Evolutionary conservation across 2,329 filamentous ascomycete genomes (phyloP).

Genomic region (Cytospora chrysosperma): DNA sequence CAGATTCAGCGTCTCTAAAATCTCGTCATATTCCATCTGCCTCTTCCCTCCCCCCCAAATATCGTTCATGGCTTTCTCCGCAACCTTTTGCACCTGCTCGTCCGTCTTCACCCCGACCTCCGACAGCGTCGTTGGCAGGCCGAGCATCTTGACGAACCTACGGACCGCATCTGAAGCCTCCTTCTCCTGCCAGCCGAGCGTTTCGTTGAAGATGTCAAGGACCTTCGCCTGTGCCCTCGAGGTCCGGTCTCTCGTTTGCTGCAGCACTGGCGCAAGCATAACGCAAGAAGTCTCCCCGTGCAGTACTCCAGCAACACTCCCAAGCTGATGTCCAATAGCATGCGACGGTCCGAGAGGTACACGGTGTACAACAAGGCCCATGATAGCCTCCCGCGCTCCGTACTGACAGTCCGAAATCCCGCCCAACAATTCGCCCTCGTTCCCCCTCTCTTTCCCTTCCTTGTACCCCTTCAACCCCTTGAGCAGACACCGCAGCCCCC

Average conservation of each 20-base stretch:
- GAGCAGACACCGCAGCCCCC: background rate
- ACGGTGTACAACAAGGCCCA: background rate
- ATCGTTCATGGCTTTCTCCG: background rate
- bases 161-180: background rate
- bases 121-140: background rate
- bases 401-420: background rate
- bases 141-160: background rate
- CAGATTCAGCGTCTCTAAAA: background rate
- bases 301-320: background rate
- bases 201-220: background rate
- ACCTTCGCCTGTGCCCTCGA: background rate
- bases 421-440: background rate
- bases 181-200: background rate
- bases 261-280: background rate
- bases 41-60: background rate
- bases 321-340: background rate
- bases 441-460: background rate
- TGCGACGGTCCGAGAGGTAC: background rate
- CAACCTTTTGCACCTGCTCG: background rate
- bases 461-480: background rate
- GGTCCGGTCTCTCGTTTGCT: background rate
- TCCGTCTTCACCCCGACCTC: background rate
- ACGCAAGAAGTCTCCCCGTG: background rate
- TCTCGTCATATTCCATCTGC: background rate
- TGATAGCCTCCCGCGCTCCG: background rate